Conservation (phyloP, 345 rosid genomes). For the Eucalyptus shirleyi region DNA sequence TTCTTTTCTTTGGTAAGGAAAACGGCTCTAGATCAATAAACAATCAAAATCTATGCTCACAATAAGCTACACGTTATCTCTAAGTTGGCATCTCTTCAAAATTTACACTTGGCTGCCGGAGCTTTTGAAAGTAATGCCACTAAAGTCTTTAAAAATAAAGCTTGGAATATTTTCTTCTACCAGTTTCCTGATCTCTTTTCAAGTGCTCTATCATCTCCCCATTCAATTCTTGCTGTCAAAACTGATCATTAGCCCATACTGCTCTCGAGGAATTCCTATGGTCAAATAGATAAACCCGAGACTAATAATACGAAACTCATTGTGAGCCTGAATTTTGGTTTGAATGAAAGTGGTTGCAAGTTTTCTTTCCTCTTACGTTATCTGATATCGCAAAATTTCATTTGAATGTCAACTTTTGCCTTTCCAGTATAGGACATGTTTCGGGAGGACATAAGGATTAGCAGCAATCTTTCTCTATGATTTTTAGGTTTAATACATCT, state of each 20-base stretch:
- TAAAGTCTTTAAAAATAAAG: not conserved
- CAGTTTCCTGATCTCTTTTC: not conserved
- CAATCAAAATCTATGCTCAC: not conserved
- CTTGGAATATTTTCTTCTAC: not conserved
- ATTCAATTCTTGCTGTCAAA: not conserved
- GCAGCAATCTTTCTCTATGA: not conserved
- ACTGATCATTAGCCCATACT: not conserved
- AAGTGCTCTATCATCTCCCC: too few species aligned
- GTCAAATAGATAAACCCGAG: not conserved
- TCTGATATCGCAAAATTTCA: not conserved
- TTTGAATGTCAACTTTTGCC: not conserved
- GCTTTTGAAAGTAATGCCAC: not conserved
- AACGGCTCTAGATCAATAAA: not conserved
- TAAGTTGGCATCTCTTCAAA: not conserved
- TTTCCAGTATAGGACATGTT: not conserved
- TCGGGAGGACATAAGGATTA: not conserved
- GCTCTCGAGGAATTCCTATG: not conserved
- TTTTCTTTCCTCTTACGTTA: not conserved
- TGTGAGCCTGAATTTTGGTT: not conserved
- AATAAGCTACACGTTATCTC: not conserved
- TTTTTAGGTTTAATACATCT: not conserved
- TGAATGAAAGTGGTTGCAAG: not conserved
- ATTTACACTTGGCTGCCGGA: not conserved
- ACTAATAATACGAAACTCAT: not conserved
- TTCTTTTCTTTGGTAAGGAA: not conserved